These are phyloP conservation scores for Sindora glabra DNA, from an alignment of 306 rosid genomes.

Conservation along the genomic window DNA sequence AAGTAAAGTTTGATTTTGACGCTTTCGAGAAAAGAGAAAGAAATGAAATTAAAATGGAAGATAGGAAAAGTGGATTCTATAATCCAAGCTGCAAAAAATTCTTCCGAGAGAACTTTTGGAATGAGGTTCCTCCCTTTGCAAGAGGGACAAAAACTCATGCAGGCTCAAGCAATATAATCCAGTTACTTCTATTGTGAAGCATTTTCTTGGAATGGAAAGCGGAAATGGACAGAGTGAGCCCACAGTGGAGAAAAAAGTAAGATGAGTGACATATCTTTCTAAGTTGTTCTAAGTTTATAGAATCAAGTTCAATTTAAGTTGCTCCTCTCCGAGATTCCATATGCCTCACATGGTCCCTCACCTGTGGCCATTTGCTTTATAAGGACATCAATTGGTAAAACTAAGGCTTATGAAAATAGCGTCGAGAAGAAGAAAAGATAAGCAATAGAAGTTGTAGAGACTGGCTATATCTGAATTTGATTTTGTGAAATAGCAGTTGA, in stretches of 20 bases:
- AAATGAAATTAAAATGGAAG: no score
- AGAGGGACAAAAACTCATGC: conserved; percentile 23
- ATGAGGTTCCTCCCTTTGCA: conserved; percentile 37
- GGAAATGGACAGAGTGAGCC: conserved; percentile 10
- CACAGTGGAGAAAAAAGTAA: conserved; percentile 19
- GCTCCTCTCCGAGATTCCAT: conserved; percentile 38
- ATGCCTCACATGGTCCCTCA: conserved; percentile 14
- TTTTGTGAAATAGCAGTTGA: neutral
- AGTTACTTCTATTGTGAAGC: conserved; percentile 16
- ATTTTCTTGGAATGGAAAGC: conserved; percentile 19
- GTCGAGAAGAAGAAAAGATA: conserved; percentile 10
- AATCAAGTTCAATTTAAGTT: conserved; percentile 12
- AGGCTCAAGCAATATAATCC: conserved; percentile 6
- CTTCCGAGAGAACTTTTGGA: conserved; percentile 27
- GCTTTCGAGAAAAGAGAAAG: conserved; percentile 9
- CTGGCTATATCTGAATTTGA: conserved; percentile 11
- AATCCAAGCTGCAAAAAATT: conserved; percentile 16
- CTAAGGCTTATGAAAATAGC: conserved; percentile 26
- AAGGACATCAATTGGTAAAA: conserved; percentile 32
- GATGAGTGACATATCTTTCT: conserved; percentile 31
- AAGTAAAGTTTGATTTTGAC: conserved; percentile 26
- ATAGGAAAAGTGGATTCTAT: conserved; percentile 27
- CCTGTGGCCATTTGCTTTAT: conserved; percentile 25
- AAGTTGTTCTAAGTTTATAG: conserved; percentile 34
- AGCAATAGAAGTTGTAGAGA: conserved; percentile 1